Evolutionary conservation across 225 moss, liverwort and hornwort genomes (phyloP), one percentile per base, ranked within the genome.

Genomic region (Antitrichia curtipendula): DNA sequence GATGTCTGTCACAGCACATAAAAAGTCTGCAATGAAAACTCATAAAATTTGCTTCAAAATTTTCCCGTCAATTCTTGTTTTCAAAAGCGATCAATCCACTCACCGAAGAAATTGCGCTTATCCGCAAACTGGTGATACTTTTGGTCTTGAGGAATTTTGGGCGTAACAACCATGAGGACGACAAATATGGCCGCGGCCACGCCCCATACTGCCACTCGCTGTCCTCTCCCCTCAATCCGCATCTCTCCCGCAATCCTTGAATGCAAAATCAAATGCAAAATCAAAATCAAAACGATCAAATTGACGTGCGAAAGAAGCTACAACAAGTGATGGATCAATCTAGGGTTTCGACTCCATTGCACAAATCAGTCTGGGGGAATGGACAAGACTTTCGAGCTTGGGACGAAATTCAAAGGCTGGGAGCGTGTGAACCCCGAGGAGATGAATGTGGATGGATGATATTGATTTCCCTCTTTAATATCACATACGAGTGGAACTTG

Each of bases 61-160:
- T 40, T 36, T 25, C n/a, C 17, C 5, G 25, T 12, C 27, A 19
- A 40, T 78, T 78, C 32, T 81, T 63, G 49, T 49, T 61, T 63
- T 63, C 24, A 16, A 16, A 64, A 41, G 43, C 20, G 19, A 81
- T 38, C 41, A 64, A 47, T 59, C 43, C 20, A 75, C 92, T 77
- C 63, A 98, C 98, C 97, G 52, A 91, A 96, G 86, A 91, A 97
- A 83, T 98, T 98, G 70, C 98, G 97, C 84, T 93, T 95, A 87
- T 98, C 98, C 43, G 98, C 98, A 85, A 98, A 98, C 74, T 95
- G 93, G 66, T 98, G 98, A 76, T 98, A 98, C 89, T 92, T 94
- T 75, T 98, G 95, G 88, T 96, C 96, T 95, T 98, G 98, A 69
- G 96, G 96, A 53, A 98, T 98, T 89, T 88, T 93, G 53, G 98